These are phyloP conservation scores for Kalmusia sp. DNA, from an alignment of 2,329 filamentous ascomycete species.

Conservation along the genomic window DNA sequence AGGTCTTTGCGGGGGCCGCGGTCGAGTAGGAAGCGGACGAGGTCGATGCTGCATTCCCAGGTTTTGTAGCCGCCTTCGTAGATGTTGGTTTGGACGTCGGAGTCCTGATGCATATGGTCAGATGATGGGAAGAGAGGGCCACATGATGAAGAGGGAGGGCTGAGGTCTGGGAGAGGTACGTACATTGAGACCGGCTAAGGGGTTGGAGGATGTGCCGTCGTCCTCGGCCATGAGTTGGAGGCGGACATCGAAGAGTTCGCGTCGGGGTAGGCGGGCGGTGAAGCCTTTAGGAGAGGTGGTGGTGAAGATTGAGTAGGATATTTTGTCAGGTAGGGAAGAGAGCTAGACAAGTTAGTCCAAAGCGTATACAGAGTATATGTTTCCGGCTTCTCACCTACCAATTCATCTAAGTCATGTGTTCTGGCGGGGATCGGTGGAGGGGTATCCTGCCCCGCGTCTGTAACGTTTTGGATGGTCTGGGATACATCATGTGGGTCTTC, in stretches of 20 bases:
- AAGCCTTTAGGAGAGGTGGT: conserved; percentile 67
- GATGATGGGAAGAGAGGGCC: conserved; percentile 25
- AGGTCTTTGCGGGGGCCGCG: conserved; percentile 57
- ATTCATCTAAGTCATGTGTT: conserved; percentile 54
- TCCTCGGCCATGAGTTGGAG: conserved; percentile 80
- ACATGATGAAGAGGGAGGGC: conserved; percentile 41
- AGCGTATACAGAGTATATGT: background rate
- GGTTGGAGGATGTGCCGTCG: conserved; percentile 44
- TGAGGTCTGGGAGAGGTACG: background rate
- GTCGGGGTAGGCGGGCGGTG: conserved; percentile 67
- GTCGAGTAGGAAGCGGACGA: conserved; percentile 69
- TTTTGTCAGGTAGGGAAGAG: conserved; percentile 71
- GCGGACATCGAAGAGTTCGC: conserved; percentile 82
- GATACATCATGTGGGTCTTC: conserved; percentile 50
- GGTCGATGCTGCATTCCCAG: conserved; percentile 84
- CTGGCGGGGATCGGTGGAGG: conserved; percentile 45
- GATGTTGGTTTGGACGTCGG: conserved; percentile 80
- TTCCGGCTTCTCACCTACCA: conserved; percentile 48
- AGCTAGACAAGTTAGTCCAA: conserved; percentile 49
- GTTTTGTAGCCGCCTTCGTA: conserved; percentile 91
- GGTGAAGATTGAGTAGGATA: conserved; percentile 70
- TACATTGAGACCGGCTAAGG: conserved; percentile 39
- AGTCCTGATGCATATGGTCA: conserved; percentile 44
- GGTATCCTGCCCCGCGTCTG: conserved; percentile 18
- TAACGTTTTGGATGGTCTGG: conserved; percentile 10